Evolutionary conservation across 192 early-diverging fungal species (phyloP).

Genomic region (Backusella luteola): DNA sequence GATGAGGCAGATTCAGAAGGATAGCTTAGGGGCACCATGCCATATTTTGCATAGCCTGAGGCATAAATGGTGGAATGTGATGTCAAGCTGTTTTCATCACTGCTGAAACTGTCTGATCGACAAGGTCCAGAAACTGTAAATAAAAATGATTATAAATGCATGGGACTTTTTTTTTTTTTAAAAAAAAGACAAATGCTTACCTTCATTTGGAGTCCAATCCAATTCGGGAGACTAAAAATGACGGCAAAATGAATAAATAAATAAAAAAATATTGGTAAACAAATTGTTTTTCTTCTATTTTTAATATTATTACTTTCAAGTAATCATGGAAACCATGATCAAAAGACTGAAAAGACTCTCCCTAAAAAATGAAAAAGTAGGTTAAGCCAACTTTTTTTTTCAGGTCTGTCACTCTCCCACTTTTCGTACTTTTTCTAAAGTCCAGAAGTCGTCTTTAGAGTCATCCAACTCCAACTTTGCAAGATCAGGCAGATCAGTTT

Average conservation of each 20-base stretch:
- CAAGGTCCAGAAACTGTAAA: not conserved
- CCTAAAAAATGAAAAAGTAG: not conserved
- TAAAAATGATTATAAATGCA: not conserved
- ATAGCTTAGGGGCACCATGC: not conserved
- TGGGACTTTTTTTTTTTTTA: not conserved
- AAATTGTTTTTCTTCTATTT: not conserved
- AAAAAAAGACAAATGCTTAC: not conserved
- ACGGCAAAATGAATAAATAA: not conserved
- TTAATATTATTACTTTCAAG: not conserved
- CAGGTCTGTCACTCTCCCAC: not conserved
- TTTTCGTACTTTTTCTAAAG: constrained; percentile 21
- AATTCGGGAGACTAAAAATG: not conserved
- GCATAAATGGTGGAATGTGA: constrained; percentile 11
- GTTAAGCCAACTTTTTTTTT: not conserved
- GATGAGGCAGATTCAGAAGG: constrained; percentile 13
- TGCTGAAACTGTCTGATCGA: constrained; percentile 19
- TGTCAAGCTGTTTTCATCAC: constrained; percentile 19
- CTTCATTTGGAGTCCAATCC: not conserved
- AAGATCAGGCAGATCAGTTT: constrained; percentile 26
- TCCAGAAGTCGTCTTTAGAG: constrained; percentile 35
- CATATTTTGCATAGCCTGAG: not conserved
- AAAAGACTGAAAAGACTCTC: not conserved
- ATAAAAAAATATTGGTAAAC: too few species aligned
- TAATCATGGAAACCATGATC: not conserved
- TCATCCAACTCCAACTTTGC: constrained; percentile 32